Evolutionary conservation across 2,329 filamentous ascomycete species (phyloP).

Genomic region (Furcasterigmium sp.): DNA sequence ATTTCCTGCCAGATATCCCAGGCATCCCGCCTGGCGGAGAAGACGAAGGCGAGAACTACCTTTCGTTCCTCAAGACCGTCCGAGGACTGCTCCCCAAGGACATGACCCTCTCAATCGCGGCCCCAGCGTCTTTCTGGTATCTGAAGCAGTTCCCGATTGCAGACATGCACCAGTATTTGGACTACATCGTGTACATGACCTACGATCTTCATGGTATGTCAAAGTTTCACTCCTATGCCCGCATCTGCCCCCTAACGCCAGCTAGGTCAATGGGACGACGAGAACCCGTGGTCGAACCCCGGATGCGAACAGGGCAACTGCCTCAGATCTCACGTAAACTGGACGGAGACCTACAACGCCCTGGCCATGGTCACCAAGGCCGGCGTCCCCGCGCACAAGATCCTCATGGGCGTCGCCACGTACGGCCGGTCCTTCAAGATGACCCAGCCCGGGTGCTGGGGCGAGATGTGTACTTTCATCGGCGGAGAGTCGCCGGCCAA

Average conservation of each 20-base stretch:
- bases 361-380: constrained; percentile 26
- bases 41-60: constrained; percentile 20
- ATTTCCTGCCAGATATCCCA: constrained; percentile 19
- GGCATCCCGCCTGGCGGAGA: constrained; percentile 10
- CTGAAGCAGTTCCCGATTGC: constrained; percentile 27
- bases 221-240: constrained; percentile 12
- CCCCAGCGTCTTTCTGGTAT: constrained; percentile 32
- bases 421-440: constrained; percentile 27
- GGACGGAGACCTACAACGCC: neutral
- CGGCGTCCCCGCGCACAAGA: constrained; percentile 20
- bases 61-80: constrained; percentile 10
- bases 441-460: constrained; percentile 18
- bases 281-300: neutral
- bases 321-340: neutral
- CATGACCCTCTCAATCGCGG: constrained; percentile 27
- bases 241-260: neutral
- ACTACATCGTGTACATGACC: constrained; percentile 29
- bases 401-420: constrained; percentile 23
- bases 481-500: constrained; percentile 15
- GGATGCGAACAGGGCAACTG: neutral
- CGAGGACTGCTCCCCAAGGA: constrained; percentile 3
- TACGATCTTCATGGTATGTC: constrained; percentile 24
- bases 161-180: constrained; percentile 19
- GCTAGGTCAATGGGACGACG: neutral
- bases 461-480: constrained; percentile 12